Base-by-base conservation (phyloP, 23 red algal genomes). In the Gracilaria domingensis region DNA sequence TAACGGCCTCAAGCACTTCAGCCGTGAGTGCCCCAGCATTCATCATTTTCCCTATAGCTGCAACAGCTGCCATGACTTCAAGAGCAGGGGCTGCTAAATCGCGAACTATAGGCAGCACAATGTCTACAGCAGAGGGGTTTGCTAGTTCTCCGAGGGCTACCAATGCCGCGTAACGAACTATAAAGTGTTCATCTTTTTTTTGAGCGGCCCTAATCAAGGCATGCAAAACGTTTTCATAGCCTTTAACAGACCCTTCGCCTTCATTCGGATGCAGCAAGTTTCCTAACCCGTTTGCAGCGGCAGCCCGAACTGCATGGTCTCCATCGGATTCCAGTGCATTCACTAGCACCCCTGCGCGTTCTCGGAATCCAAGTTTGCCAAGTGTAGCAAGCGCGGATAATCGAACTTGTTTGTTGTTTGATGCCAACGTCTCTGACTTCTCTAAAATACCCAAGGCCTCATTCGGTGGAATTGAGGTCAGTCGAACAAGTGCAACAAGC, bases 231-330 rank as follows among this genome's bases (percentile, higher is more conserved):
- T 82, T 28, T 40, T 53, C 58, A 35, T 82, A 60, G 2, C 54
- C 79, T 65, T 7, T 14, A 9, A 58, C 67, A 70, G n/a, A n/a
- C 13, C 87, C 76, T 57, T 71, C 57, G 23, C 38, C 76, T 25
- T 86, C 38, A 34, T 18, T 56, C 34, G 44, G 65, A 30, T 47
- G 51, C 50, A 90, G 61, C 34, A 90, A 71, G 33, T 66, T 66
- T 90, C 87, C 87, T 18, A 90, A 33, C 18, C 23, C 87, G 36
- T 38, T 81, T 39, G 87, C 87, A 23, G 87, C 87, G 11, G 87
- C 87, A 23, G 87, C 87, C 6, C 87, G 87, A 66, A 90, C 60
- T 2, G 87, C 81, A 48, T 90, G 71, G 76, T 90, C 87, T 49
- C 58, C 24, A 16, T 90, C 74, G 23, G 50, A 48, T 50, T 61